A percentile compares a stretch with the other conserved stretches of the same genome.
These are phyloP conservation scores for Warburgia ugandensis DNA, from an alignment of 164 flowering plant genomes.

Conservation along the genomic window DNA sequence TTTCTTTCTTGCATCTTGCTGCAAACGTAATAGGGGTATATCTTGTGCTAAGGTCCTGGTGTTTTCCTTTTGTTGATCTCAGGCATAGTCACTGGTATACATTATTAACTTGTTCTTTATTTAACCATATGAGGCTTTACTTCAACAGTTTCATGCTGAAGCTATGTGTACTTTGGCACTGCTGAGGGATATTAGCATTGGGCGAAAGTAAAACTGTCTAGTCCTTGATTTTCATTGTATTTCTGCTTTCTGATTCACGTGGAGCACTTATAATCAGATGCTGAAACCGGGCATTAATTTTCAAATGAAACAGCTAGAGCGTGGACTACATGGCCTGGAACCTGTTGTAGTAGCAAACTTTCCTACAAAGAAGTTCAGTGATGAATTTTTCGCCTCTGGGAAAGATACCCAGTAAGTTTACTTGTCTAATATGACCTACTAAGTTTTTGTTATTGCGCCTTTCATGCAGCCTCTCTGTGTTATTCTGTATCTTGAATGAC, in stretches of 20 bases:
- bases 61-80: too few species aligned
- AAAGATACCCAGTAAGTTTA: slow-evolving; percentile 68
- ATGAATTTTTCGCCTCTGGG: slow-evolving; percentile 44
- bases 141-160: too few species aligned
- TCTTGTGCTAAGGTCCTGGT: too few species aligned
- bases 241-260: neutral
- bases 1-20: too few species aligned
- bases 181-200: neutral
- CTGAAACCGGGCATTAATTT: neutral
- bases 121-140: too few species aligned
- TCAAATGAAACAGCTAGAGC: slow-evolving; percentile 51
- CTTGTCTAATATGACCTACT: neutral
- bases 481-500: too few species aligned
- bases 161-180: neutral
- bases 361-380: slow-evolving; percentile 69
- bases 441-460: too few species aligned
- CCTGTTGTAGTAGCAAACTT: slow-evolving; percentile 62
- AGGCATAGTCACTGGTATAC: too few species aligned
- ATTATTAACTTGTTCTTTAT: too few species aligned
- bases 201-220: neutral
- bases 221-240: neutral
- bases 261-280: neutral
- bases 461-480: too few species aligned
- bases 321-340: slow-evolving; percentile 80
- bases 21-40: too few species aligned